Percentiles rank a stretch among this genome's conserved stretches.
These are phyloP conservation scores for Eutrema heterophyllum DNA, from an alignment of 345 rosid genomes.

Conservation along the genomic window DNA sequence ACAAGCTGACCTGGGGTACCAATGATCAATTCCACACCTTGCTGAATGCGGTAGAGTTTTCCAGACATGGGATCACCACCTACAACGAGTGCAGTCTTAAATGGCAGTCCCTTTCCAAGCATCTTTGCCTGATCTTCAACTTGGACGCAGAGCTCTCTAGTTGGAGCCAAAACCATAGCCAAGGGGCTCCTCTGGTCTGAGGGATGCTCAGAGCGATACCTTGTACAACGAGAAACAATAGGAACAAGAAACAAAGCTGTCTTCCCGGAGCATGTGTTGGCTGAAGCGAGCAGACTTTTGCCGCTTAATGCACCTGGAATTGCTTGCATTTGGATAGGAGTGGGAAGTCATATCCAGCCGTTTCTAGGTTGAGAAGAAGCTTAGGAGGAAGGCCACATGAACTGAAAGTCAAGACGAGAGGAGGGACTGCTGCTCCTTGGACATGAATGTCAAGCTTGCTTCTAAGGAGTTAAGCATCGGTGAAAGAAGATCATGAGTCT, in stretches of 20 bases:
- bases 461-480: conserved; percentile 49
- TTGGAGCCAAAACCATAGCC: conserved; percentile 76
- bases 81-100: conserved; percentile 89
- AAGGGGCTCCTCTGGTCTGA: conserved; percentile 42
- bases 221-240: conserved; percentile 55
- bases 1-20: conserved; percentile 91
- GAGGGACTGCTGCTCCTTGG: conserved; percentile 48
- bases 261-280: conserved; percentile 86
- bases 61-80: conserved; percentile 85
- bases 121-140: conserved; percentile 89
- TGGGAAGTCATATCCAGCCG: conserved; percentile 70
- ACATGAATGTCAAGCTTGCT: conserved; percentile 68
- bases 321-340: conserved; percentile 88
- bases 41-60: conserved; percentile 68
- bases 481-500: conserved; percentile 35
- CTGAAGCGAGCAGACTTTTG: conserved; percentile 71
- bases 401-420: conserved; percentile 59
- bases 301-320: conserved; percentile 72
- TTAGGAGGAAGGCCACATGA: conserved; percentile 48
- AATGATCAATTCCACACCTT: conserved; percentile 81
- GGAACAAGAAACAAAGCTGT: conserved; percentile 87
- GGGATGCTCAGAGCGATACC: conserved; percentile 30
- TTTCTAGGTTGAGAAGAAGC: conserved; percentile 66
- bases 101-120: conserved; percentile 86
- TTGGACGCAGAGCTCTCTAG: conserved; percentile 87